Evolutionary conservation across 1,284 basidiomycete genomes (phyloP).

Genomic region (Ceratobasidium sp.): DNA sequence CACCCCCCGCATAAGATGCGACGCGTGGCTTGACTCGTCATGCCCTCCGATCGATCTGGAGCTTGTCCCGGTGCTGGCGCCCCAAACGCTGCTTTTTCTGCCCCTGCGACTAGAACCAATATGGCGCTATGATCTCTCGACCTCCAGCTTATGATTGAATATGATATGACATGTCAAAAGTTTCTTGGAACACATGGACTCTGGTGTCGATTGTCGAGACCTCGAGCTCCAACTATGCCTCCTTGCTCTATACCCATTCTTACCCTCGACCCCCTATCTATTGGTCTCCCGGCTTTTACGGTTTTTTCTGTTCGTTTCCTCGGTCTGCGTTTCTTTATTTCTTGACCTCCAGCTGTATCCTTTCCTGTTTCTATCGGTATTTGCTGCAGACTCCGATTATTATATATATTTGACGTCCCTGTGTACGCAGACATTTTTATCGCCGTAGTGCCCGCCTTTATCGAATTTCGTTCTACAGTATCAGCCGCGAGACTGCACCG

Average conservation of each 20-base stretch:
- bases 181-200: slow-evolving; percentile 35
- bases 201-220: slow-evolving; percentile 18
- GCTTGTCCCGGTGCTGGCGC: slow-evolving; percentile 25
- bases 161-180: slow-evolving; percentile 40
- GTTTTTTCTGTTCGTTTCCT: slow-evolving; percentile 15
- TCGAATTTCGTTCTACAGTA: slow-evolving; percentile 3
- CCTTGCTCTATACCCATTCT: slow-evolving; percentile 27
- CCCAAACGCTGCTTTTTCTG: slow-evolving; percentile 28
- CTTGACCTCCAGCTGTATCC: slow-evolving; percentile 43
- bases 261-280: slow-evolving; percentile 28
- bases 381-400: slow-evolving; percentile 23
- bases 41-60: slow-evolving; percentile 32
- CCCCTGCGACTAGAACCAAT: slow-evolving; percentile 20
- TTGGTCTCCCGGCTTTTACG: slow-evolving; percentile 23
- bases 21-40: slow-evolving; percentile 24
- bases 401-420: slow-evolving; percentile 36
- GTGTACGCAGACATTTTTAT: slow-evolving; percentile 39
- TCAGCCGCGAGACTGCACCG: not conserved
- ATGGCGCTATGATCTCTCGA: slow-evolving; percentile 24
- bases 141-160: slow-evolving; percentile 34
- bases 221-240: slow-evolving; percentile 32
- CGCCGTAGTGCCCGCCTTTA: not conserved
- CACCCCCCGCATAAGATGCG: slow-evolving; percentile 41
- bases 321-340: slow-evolving; percentile 32
- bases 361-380: slow-evolving; percentile 45